Evolutionary conservation across 164 flowering plant species (phyloP).

Genomic region (Tinospora cordifolia): DNA sequence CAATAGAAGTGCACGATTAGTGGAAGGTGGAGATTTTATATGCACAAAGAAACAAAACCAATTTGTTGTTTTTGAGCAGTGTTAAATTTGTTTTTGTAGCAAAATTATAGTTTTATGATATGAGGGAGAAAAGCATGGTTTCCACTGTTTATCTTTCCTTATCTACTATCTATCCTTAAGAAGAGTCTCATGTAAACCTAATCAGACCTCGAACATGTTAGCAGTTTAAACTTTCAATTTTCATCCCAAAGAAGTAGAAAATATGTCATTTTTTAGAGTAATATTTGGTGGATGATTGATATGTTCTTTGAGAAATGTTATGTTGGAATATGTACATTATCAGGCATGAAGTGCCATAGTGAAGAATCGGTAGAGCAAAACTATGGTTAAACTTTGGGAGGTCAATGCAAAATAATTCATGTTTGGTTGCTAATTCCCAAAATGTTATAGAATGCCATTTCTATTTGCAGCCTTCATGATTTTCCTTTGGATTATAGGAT

Average conservation of each 20-base stretch:
- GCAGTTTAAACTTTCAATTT: too few relatives aligned
- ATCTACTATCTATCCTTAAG: background rate
- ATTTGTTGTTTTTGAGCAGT: background rate
- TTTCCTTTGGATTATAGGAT: background rate
- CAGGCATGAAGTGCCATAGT: background rate
- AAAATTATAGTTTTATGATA: background rate
- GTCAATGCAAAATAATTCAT: background rate
- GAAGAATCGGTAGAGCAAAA: background rate
- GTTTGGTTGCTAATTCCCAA: background rate
- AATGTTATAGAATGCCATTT: background rate
- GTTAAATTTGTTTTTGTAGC: background rate
- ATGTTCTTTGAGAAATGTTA: background rate
- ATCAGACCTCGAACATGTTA: too few relatives aligned
- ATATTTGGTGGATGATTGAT: too few relatives aligned
- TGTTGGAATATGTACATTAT: background rate
- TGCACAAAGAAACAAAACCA: too few relatives aligned
- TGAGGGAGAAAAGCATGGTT: background rate
- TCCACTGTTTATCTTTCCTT: background rate
- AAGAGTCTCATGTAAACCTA: background rate
- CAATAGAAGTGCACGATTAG: too few relatives aligned
- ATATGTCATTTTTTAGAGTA: too few relatives aligned
- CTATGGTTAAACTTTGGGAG: background rate
- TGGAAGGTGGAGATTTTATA: too few relatives aligned
- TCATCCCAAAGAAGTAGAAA: too few relatives aligned
- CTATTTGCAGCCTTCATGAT: background rate